Conservation (phyloP, 345 rosid species). For the Eucalyptus leucophloia region DNA sequence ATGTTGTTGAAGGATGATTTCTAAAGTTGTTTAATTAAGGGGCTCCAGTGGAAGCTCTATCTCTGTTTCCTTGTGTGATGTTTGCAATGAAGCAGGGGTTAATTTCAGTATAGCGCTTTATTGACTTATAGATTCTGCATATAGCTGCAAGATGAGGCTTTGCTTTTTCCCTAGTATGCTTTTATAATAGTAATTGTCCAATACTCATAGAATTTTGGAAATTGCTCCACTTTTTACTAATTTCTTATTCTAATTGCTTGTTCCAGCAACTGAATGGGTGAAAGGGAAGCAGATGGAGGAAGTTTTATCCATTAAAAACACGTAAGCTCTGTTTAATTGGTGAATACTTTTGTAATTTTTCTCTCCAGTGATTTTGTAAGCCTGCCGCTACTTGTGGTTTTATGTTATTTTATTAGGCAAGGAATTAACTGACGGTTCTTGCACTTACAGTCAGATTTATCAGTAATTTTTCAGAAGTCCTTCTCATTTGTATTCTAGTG, state of each 20-base stretch:
- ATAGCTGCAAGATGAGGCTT: not conserved
- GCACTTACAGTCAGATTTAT: not conserved
- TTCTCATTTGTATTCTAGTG: not conserved
- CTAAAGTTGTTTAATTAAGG: not conserved
- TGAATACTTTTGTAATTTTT: not conserved
- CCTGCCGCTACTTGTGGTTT: not conserved
- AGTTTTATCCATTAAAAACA: constrained; percentile 79
- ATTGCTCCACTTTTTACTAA: not conserved
- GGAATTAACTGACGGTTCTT: not conserved
- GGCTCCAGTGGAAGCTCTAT: not conserved
- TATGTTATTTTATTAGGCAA: not conserved
- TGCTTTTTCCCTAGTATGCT: not conserved
- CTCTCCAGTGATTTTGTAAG: not conserved
- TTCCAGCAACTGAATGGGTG: constrained; percentile 96
- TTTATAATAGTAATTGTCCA: not conserved
- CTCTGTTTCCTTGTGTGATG: not conserved
- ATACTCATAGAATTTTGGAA: not conserved
- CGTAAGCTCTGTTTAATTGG: constrained; percentile 37
- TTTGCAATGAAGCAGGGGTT: not conserved
- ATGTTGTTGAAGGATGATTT: not conserved
- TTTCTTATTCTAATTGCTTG: not conserved
- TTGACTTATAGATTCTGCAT: not conserved
- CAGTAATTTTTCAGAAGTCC: not conserved
- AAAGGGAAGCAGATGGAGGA: constrained; percentile 93
- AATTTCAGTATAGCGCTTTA: not conserved